Conservation (phyloP, 106 monocot species). For the Dendrobium huoshanense region DNA sequence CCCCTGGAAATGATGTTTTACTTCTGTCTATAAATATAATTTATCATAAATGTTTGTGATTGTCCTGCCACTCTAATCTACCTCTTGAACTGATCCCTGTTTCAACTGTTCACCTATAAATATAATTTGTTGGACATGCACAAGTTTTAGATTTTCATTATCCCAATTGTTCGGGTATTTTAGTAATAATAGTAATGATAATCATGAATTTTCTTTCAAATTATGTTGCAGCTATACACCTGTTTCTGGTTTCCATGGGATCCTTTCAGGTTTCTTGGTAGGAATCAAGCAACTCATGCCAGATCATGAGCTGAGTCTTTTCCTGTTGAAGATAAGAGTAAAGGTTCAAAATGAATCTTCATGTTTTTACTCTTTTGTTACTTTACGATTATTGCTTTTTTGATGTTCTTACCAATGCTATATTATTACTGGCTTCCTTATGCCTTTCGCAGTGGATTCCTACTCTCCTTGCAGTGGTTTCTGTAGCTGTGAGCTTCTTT, state of each 20-base stretch:
- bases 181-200: neutral
- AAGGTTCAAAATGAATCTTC: slow-evolving; percentile 36
- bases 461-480: slow-evolving; percentile 49
- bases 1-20: neutral
- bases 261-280: slow-evolving; percentile 81
- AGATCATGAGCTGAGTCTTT: slow-evolving; percentile 65
- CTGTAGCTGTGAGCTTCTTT: slow-evolving; percentile 59
- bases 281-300: slow-evolving; percentile 92
- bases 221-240: slow-evolving; percentile 59
- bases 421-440: slow-evolving; percentile 4
- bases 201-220: neutral
- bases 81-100: neutral
- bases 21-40: neutral
- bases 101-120: neutral
- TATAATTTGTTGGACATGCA: neutral
- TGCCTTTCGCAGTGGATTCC: slow-evolving; percentile 64
- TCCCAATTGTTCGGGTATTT: neutral
- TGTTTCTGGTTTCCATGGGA: slow-evolving; percentile 83
- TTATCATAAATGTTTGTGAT: no score
- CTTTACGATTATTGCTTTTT: neutral
- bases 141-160: neutral
- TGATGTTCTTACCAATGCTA: neutral
- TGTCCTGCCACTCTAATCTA: no score
- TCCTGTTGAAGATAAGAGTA: slow-evolving; percentile 59
- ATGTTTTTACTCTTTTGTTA: neutral